Conservation (phyloP, 306 rosid species). For the Cicer pinnatifidum region DNA sequence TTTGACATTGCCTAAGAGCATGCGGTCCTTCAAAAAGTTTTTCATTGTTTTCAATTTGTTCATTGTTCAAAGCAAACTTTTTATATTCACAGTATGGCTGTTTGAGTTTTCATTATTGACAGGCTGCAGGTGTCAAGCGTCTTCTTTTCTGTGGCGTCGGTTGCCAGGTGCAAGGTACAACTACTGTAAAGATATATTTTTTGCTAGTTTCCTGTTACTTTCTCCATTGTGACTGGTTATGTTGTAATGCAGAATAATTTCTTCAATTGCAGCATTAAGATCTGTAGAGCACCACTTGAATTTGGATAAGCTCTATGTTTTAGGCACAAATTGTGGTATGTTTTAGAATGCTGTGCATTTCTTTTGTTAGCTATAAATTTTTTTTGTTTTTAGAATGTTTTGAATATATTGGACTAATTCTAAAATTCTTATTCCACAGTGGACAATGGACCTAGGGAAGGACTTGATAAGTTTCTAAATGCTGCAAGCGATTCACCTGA, state of each 20-base stretch:
- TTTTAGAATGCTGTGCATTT: neutral
- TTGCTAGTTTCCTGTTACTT: conserved; percentile 39
- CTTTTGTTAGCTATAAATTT: conserved; percentile 19
- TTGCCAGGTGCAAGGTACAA: conserved; percentile 94
- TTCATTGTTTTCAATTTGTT: too few species aligned
- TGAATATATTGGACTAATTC: conserved; percentile 10
- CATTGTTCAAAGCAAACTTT: neutral
- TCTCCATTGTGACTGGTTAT: conserved; percentile 77
- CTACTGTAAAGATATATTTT: conserved; percentile 30
- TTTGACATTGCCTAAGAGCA: too few species aligned
- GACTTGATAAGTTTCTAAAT: conserved; percentile 89
- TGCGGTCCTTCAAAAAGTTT: too few species aligned
- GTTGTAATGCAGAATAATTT: conserved; percentile 95
- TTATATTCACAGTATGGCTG: conserved; percentile 14
- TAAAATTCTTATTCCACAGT: conserved; percentile 58
- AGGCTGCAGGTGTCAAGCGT: conserved; percentile 97
- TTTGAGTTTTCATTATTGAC: conserved; percentile 44
- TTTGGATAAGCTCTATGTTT: conserved; percentile 94
- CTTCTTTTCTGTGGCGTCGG: conserved; percentile 99
- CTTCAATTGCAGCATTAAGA: conserved; percentile 96
- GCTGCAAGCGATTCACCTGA: conserved; percentile 93
- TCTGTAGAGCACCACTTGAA: conserved; percentile 87
- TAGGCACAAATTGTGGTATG: conserved; percentile 98
- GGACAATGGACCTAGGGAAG: conserved; percentile 93
- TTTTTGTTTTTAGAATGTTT: neutral